Conservation (phyloP, 805 yeast species). For the Candida coquimbonensis region DNA sequence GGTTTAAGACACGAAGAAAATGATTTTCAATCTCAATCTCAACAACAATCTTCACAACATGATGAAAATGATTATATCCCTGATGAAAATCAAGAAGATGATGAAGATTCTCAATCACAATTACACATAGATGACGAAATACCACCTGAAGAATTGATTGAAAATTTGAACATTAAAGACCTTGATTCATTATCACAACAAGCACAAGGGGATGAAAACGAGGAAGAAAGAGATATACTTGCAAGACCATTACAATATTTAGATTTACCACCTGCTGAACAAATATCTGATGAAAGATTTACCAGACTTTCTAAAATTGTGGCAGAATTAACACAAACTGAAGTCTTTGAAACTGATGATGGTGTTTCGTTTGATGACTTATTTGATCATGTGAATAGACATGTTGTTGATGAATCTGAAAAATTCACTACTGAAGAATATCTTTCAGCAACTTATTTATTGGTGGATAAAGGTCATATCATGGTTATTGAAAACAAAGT, state of each 20-base stretch:
- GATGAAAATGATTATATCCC: conserved; percentile 14
- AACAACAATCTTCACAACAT: conserved; percentile 11
- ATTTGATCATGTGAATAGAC: conserved; percentile 33
- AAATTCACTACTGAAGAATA: conserved; percentile 38
- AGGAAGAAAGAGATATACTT: neutral
- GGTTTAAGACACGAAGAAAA: conserved; percentile 4
- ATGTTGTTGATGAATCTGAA: conserved; percentile 40
- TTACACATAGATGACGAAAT: conserved; percentile 7
- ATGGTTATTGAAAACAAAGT: conserved; percentile 39
- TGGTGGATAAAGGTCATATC: conserved; percentile 39
- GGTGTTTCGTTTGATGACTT: conserved; percentile 35
- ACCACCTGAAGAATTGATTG: conserved; percentile 3
- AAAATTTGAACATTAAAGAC: conserved; percentile 1
- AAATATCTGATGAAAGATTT: conserved; percentile 44
- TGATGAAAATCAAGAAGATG: conserved; percentile 2
- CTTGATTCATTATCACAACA: too few species aligned
- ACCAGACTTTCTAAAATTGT: conserved; percentile 38
- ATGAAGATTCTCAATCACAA: conserved; percentile 1
- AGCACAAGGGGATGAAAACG: too few species aligned
- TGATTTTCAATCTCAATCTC: neutral
- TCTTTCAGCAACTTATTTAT: conserved; percentile 33
- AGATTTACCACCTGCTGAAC: neutral
- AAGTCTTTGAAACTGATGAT: conserved; percentile 37
- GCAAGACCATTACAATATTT: conserved; percentile 20
- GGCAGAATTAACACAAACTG: conserved; percentile 40